Conservation (phyloP, 257 asterid species). For the Gardenia jasminoides region DNA sequence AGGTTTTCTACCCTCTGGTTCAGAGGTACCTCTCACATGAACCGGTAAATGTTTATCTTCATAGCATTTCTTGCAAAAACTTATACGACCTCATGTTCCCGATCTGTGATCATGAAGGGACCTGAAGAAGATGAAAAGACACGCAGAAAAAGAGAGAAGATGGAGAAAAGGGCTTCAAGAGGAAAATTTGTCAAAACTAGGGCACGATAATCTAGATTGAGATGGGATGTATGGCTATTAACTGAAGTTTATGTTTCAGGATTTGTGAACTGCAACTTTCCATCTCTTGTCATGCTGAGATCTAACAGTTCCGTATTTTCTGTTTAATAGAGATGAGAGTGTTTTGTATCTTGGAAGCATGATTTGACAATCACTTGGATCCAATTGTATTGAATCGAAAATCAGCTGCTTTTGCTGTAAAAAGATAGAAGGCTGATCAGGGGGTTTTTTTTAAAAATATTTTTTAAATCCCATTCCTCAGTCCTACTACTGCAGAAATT, state of each 20-base stretch:
- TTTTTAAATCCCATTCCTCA: too few species aligned
- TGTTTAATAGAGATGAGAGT: not conserved
- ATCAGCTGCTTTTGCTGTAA: too few species aligned
- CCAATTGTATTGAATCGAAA: too few species aligned
- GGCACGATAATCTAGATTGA: constrained; percentile 43
- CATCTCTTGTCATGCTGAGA: not conserved
- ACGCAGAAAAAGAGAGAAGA: constrained; percentile 80
- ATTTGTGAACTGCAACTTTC: too few species aligned
- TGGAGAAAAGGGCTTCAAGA: constrained; percentile 93
- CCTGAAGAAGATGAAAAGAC: constrained; percentile 87
- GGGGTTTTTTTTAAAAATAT: too few species aligned
- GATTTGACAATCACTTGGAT: too few species aligned
- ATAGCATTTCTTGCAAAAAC: not conserved
- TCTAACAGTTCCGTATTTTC: too few species aligned
- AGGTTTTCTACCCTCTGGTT: constrained; percentile 69
- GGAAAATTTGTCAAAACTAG: constrained; percentile 68
- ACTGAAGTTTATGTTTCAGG: not conserved
- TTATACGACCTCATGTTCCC: constrained; percentile 1
- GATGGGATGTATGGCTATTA: not conserved
- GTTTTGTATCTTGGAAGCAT: not conserved
- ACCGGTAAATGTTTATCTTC: not conserved
- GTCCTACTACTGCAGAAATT: too few species aligned
- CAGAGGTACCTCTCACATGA: constrained; percentile 50
- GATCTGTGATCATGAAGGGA: constrained; percentile 42
- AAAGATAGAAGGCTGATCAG: too few species aligned